Base-by-base conservation (phyloP, 2,329 filamentous ascomycete species). In the Tolypocladium album region DNA sequence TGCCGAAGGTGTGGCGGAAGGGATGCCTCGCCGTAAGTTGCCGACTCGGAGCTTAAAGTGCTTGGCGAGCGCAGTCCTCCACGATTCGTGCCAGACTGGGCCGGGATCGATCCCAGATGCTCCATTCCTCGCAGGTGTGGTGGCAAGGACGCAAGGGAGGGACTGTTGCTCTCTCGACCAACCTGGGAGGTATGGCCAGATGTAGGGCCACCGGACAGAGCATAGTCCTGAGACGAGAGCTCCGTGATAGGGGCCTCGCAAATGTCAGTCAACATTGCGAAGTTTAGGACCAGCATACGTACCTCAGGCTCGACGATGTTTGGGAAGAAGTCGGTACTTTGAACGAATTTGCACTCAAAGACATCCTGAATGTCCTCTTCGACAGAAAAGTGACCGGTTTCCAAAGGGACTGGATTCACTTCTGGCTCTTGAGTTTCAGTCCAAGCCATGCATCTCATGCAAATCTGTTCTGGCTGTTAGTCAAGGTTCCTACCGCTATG, bases 361-460 rank as follows among this genome's bases (percentile, higher is more conserved):
- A 57, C 55, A 13, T 64, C 59, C 0, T 42, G 38, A 2, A 56
- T 50, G 17, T 61, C 38, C 47, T 75, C 73, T 38, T 74, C 73
- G 0, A 64, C 53, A 0, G 71, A 73, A 13, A 72, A 61, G 38
- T 74, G 71, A 0, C 71, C 72, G 0, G 72, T 72, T 36, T 69
- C 68, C 1, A 74, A 64, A 0, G 68, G 67, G 0, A 61, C 58
- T 0, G 73, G 72, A 0, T 63, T 65, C 3, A 74, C 69, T 0
- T 62, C 64, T 0, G 69, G 69, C 40, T 76, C 75, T 45, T 75
- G 73, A 1, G 67, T 70, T 39, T 73, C 70, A 0, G 60, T 66
- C 74, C 74, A 77, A 4, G 69, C 72, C 12, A 65, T 67, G 58
- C 75, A 77, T 59, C 65, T 63, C 47, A 61, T 66, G 62, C 75